Conservation (phyloP, 164 flowering plant genomes). For the Brasenia schreberi region DNA sequence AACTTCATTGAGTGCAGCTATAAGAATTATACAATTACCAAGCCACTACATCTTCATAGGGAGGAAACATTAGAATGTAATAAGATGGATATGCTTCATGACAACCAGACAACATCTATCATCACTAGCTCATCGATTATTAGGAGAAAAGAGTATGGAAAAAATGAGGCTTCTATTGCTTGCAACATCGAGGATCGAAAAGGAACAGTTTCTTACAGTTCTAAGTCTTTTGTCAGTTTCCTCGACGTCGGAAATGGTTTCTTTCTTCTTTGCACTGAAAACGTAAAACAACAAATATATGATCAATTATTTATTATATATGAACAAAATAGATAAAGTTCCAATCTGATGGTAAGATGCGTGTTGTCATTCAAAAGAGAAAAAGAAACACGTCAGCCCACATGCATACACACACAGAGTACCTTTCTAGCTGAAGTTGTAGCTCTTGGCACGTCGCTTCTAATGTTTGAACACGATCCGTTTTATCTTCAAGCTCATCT, state of each 20-base stretch:
- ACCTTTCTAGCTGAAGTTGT: slow-evolving; percentile 86
- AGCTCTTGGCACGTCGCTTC: slow-evolving; percentile 80
- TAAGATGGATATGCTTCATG: no score
- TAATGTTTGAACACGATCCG: slow-evolving; percentile 50
- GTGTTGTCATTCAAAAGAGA: no score
- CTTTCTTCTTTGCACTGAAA: not conserved
- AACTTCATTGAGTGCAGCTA: no score
- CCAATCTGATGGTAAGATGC: not conserved
- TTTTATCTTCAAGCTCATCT: slow-evolving; percentile 65
- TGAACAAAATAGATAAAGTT: not conserved
- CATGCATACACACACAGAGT: not conserved
- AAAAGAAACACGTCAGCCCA: no score
- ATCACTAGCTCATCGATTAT: no score
- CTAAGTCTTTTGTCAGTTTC: not conserved
- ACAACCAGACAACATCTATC: no score
- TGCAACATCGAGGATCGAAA: not conserved
- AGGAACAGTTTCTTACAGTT: not conserved
- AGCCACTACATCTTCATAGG: no score
- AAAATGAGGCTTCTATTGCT: not conserved
- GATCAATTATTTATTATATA: slow-evolving; percentile 39
- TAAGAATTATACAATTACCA: no score
- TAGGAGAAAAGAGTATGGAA: not conserved
- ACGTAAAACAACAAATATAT: not conserved
- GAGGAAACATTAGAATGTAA: no score
- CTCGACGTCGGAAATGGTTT: not conserved